phyloP scores from a whole-genome alignment of 495 filamentous ascomycete species.

The Aspergillus bridgeri region DNA sequence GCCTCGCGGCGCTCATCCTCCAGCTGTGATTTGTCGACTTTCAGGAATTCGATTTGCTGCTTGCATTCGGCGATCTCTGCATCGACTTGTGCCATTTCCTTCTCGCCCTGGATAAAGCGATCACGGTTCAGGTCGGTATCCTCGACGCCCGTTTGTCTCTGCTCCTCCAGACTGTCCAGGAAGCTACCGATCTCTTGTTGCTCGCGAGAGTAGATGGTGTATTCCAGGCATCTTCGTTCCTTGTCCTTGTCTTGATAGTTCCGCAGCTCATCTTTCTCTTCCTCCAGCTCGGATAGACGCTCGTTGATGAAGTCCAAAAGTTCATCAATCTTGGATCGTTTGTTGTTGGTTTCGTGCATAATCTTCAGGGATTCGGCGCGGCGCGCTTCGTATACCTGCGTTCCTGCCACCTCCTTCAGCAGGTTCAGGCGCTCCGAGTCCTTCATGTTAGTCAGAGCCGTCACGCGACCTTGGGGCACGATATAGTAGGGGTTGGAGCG shows the following conservation, averaged over 20 bases:
- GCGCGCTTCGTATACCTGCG: constrained; percentile 91
- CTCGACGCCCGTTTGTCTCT: constrained; percentile 74
- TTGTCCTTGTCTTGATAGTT: constrained; percentile 93
- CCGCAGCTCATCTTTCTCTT: constrained; percentile 92
- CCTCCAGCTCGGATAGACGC: constrained; percentile 83
- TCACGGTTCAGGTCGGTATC: constrained; percentile 78
- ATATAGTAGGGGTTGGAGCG: constrained; percentile 99
- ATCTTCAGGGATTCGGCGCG: constrained; percentile 89
- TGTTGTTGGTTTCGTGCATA: constrained; percentile 94
- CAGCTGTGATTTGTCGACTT: constrained; percentile 81
- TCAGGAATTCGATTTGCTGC: constrained; percentile 79
- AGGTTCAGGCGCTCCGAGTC: constrained; percentile 83
- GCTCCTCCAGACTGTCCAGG: constrained; percentile 79
- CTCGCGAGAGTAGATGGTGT: constrained; percentile 87
- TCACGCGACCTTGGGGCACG: constrained; percentile 94
- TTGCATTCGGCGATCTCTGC: constrained; percentile 72
- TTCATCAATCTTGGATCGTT: constrained; percentile 91
- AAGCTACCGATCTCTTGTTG: constrained; percentile 72
- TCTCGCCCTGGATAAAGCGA: constrained; percentile 73
- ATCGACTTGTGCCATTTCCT: constrained; percentile 73
- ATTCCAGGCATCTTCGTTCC: constrained; percentile 88
- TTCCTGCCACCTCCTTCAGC: constrained; percentile 95
- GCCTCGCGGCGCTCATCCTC: constrained; percentile 86
- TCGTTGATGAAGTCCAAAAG: constrained; percentile 86
- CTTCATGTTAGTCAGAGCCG: constrained; percentile 96